These are phyloP conservation scores for Dothideomycetes sp. DNA, from an alignment of 2,329 filamentous ascomycete genomes.

Conservation along the genomic window DNA sequence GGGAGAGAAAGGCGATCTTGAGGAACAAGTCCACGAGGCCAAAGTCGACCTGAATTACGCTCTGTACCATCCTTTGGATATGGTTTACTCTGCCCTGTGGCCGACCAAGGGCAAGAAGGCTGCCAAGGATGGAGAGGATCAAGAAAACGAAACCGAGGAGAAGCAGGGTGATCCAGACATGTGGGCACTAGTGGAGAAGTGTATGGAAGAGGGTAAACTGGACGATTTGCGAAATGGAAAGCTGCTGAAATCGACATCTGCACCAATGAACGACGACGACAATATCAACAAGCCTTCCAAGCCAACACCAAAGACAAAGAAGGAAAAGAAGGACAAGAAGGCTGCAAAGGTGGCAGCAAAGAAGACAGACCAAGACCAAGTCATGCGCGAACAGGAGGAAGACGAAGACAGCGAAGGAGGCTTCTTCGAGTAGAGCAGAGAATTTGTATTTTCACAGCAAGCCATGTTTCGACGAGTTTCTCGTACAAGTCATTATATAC, in stretches of 20 bases:
- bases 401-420: conserved; percentile 29
- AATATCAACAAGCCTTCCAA: conserved; percentile 4
- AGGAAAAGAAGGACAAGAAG: conserved; percentile 8
- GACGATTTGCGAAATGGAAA: conserved; percentile 48
- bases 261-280: conserved; percentile 15
- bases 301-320: conserved; percentile 9
- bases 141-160: conserved; percentile 28
- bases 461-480: no score
- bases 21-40: conserved; percentile 40
- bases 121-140: conserved; percentile 25
- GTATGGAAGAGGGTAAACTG: conserved; percentile 51
- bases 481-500: no score
- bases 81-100: conserved; percentile 57
- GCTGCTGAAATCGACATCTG: conserved; percentile 18
- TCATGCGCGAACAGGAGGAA: conserved; percentile 16
- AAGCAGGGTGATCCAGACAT: conserved; percentile 45
- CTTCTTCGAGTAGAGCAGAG: conserved; percentile 25
- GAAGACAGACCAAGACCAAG: conserved; percentile 4
- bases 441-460: not conserved
- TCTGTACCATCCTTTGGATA: conserved; percentile 59
- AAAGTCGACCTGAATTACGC: conserved; percentile 71
- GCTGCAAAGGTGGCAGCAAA: conserved; percentile 8
- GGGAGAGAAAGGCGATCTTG: conserved; percentile 23
- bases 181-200: conserved; percentile 58
- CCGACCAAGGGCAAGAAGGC: conserved; percentile 25